Evolutionary conservation across 2,329 filamentous ascomycete genomes (phyloP).

Genomic region (Emergomyces orientalis): DNA sequence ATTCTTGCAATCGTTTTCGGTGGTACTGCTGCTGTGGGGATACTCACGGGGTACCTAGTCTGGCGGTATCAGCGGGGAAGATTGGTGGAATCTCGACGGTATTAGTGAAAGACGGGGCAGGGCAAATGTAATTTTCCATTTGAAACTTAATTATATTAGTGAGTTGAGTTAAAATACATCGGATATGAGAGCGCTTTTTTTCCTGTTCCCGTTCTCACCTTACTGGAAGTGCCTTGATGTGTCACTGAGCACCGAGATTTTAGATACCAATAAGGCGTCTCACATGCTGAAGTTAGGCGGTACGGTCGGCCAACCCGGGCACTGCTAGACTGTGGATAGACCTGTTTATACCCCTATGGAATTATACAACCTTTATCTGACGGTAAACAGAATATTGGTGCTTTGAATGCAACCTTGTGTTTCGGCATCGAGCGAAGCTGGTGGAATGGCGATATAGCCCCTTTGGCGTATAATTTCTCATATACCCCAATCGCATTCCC

Average conservation of each 20-base stretch:
- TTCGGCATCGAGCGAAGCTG: background rate
- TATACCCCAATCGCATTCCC: background rate
- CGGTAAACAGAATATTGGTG: background rate
- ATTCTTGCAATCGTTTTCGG: slow-evolving; percentile 7
- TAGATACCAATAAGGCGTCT: background rate
- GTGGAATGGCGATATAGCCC: background rate
- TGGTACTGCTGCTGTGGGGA: background rate
- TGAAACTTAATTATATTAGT: background rate
- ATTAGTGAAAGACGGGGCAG: background rate
- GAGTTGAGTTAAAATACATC: background rate
- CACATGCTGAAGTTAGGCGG: background rate
- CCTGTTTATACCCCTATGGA: background rate
- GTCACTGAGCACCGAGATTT: background rate
- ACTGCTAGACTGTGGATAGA: background rate
- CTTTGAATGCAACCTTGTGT: background rate
- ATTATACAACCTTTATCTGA: background rate
- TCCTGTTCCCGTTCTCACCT: background rate
- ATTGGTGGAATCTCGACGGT: background rate
- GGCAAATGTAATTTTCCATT: background rate
- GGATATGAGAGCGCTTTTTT: background rate
- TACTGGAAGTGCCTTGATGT: background rate
- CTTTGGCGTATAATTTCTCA: background rate
- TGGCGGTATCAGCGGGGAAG: background rate
- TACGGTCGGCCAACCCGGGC: background rate
- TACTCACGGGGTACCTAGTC: background rate